Conservation (phyloP, 1,284 basidiomycete genomes). For the Pseudozyma sp. region DNA sequence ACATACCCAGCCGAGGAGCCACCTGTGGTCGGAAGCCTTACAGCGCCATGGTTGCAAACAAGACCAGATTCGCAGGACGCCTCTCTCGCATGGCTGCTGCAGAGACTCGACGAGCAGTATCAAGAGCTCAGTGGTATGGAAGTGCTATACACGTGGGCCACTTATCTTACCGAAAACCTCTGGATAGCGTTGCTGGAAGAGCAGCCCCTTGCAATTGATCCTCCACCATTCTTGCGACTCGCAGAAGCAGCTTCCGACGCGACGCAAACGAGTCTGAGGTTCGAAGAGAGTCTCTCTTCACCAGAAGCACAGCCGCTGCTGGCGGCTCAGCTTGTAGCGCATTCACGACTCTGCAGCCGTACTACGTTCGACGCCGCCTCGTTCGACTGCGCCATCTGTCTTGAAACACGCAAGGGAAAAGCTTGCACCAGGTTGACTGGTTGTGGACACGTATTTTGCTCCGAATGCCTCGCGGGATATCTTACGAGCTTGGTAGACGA, state of each 20-base stretch:
- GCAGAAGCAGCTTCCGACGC: neutral
- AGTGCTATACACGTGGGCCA: conserved; percentile 45
- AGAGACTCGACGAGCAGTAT: conserved; percentile 33
- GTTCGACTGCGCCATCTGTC: conserved; percentile 54
- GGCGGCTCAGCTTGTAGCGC: conserved; percentile 27
- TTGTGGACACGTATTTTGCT: conserved; percentile 55
- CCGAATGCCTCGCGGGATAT: conserved; percentile 43
- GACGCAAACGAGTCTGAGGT: conserved; percentile 4
- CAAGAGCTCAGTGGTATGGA: conserved; percentile 33
- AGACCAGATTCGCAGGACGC: neutral
- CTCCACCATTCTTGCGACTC: conserved; percentile 10
- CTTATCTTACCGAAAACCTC: conserved; percentile 33
- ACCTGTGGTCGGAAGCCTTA: conserved; percentile 26
- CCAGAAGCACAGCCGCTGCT: conserved; percentile 17
- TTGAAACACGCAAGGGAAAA: conserved; percentile 48
- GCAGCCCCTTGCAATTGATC: neutral
- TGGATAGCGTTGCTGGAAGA: conserved; percentile 33
- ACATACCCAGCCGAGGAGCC: conserved; percentile 27
- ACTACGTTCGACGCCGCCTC: conserved; percentile 38
- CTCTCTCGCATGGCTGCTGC: conserved; percentile 17
- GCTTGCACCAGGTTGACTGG: conserved; percentile 33
- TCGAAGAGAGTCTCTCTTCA: conserved; percentile 25
- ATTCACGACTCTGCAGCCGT: conserved; percentile 40
- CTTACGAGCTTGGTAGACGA: conserved; percentile 46
- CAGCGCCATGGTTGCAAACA: conserved; percentile 38